phyloP scores from a whole-genome alignment of 1,284 basidiomycete species.

The Ceratobasidium sp. region DNA sequence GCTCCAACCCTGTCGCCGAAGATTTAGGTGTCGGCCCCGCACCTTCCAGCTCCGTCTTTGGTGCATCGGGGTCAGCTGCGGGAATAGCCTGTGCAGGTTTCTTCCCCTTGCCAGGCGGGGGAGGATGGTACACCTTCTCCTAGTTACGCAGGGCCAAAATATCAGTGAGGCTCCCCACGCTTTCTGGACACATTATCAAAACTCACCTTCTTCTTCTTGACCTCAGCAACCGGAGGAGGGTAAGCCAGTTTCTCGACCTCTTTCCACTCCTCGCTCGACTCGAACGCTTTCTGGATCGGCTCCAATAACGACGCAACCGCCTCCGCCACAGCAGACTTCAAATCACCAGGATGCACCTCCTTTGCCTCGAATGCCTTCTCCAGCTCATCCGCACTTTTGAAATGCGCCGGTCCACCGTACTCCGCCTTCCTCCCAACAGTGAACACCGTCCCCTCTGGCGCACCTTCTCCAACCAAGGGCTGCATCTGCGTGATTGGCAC shows the following conservation, averaged over 20 bases:
- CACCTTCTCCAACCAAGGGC: conserved; percentile 71
- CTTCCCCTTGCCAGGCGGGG: conserved; percentile 78
- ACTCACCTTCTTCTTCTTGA: conserved; percentile 65
- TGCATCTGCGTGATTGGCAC: conserved; percentile 55
- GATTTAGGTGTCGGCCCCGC: conserved; percentile 28
- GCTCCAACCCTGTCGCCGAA: conserved; percentile 1
- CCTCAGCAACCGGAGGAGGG: conserved; percentile 60
- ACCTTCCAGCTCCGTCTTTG: conserved; percentile 9
- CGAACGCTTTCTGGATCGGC: conserved; percentile 84
- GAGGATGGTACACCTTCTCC: conserved; percentile 82
- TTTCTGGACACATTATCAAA: neutral
- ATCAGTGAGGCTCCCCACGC: no score
- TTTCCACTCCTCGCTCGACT: conserved; percentile 83
- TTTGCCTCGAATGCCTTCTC: conserved; percentile 81
- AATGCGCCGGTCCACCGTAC: conserved; percentile 87
- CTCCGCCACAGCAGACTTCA: conserved; percentile 85
- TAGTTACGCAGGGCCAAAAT: conserved; percentile 48
- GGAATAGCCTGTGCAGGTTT: conserved; percentile 51
- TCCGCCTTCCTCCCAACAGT: conserved; percentile 80
- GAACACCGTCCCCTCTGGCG: conserved; percentile 87
- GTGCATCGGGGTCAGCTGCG: neutral
- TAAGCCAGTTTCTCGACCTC: conserved; percentile 84
- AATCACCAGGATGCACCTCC: conserved; percentile 88
- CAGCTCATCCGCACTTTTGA: conserved; percentile 72
- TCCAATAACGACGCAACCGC: conserved; percentile 82